Evolutionary conservation across 257 asterid species (phyloP), one percentile per base, ranked within the genome.

Genomic region (Cruciata laevipes): DNA sequence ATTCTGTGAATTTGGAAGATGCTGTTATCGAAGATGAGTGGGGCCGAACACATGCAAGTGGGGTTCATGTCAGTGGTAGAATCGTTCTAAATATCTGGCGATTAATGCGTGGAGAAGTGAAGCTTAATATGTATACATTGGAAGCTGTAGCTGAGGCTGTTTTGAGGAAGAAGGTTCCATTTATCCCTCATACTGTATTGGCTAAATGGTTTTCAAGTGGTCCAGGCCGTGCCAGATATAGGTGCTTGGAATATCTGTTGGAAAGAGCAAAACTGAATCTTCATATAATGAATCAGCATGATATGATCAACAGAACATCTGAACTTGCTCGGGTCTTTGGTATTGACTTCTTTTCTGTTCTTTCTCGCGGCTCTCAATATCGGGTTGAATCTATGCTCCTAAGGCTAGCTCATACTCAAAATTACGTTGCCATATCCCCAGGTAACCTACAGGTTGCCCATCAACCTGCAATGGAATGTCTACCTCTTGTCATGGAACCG

Each of bases 251-350:
- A 53, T 90, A 93, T 72, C 69, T 80, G 63, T 67, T 82, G 69
- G 90, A 82, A 76, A 86, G 89, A 75, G 86, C 99, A 61, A 90
- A 81, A 77, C 76, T 93, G 84, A 88, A 90, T 77, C 77, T 93
- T 75, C 89, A 84, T 78, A 85, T 93, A 49, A 83, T 86, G 85
- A 86, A 78, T 83, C 95, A 89, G 74, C 98, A 87, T 21, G 98
- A 93, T 79, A 75, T 89, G 91, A 77, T 93, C 71, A 93, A 93
- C 76, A 82, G 98, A 77, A 89, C 98, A 72, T 89, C 98, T 71
- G 98, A 89, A 84, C 98, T 93, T 74, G 98, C 98, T 69, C 90
- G 98, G 65, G 90, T 93, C 30, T 93, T 93, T 71, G 98, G 98
- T 47, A 93, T 93, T 27, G 98, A 93, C 79, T 93, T 93, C 61